These are phyloP conservation scores for Phyllostachys edulis DNA, from an alignment of 176 grass and related monocot species.

Conservation along the genomic window DNA sequence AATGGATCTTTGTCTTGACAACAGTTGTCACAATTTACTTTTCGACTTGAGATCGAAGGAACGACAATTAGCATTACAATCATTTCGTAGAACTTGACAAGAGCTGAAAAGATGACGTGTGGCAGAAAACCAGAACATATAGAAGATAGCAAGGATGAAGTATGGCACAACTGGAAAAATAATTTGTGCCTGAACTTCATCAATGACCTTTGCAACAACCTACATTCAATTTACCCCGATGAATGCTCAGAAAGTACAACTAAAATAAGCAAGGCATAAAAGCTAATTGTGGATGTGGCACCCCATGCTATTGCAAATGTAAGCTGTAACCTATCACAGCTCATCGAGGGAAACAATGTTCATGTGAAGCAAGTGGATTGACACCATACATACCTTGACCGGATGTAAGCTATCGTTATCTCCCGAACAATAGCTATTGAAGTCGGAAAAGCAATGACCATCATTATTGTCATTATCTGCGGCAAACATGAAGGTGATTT, in stretches of 20 bases:
- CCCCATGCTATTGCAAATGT: background rate
- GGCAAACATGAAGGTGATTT: slow-evolving; percentile 70
- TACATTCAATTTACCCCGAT: slow-evolving; percentile 38
- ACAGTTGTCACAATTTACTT: slow-evolving; percentile 80
- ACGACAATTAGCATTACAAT: slow-evolving; percentile 75
- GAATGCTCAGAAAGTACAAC: slow-evolving; percentile 25
- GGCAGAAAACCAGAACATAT: slow-evolving; percentile 92
- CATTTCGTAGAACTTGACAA: slow-evolving; percentile 68
- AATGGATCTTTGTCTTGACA: slow-evolving; percentile 89
- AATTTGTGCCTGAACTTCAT: slow-evolving; percentile 88
- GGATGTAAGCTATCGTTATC: slow-evolving; percentile 73
- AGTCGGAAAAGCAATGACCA: slow-evolving; percentile 74
- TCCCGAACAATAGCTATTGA: slow-evolving; percentile 84
- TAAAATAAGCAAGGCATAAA: background rate
- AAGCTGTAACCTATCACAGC: background rate
- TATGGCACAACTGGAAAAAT: slow-evolving; percentile 72
- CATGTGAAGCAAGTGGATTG: slow-evolving; percentile 19
- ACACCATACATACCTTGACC: slow-evolving; percentile 63
- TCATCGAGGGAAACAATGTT: background rate
- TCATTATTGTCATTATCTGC: slow-evolving; percentile 86
- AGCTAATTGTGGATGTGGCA: background rate
- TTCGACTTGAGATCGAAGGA: slow-evolving; percentile 76
- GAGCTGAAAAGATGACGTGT: slow-evolving; percentile 87
- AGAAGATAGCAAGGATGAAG: slow-evolving; percentile 75
- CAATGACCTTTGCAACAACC: slow-evolving; percentile 92